A percentile compares a stretch with the other conserved stretches of the same genome.
Evolutionary conservation across 192 early-diverging fungal species (phyloP).

Genomic region (Umbelopsis isabellina): DNA sequence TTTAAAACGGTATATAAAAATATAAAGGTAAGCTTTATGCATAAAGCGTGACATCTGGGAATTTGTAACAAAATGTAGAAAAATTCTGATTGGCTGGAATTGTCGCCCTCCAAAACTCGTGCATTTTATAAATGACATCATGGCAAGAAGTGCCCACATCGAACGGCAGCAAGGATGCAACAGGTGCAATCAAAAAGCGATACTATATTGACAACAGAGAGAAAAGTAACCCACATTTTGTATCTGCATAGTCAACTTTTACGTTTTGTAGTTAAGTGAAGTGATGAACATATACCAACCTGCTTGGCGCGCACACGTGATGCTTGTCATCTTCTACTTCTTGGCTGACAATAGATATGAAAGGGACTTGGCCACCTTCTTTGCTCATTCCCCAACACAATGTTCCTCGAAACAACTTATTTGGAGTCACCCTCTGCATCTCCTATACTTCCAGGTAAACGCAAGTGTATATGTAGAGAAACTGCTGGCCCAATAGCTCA

Average conservation of each 20-base stretch:
- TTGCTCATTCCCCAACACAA: conserved; percentile 13
- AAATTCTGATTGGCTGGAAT: neutral
- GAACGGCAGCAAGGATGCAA: too few species aligned
- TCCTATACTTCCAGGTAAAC: conserved; percentile 4
- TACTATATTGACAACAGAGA: too few species aligned
- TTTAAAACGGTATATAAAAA: conserved; percentile 3
- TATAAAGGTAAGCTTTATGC: neutral
- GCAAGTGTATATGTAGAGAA: neutral
- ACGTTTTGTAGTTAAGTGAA: too few species aligned
- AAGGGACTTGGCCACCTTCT: conserved; percentile 2
- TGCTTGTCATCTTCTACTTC: neutral
- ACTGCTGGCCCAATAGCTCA: neutral
- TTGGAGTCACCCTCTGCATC: conserved; percentile 34
- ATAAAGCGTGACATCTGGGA: too few species aligned
- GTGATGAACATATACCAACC: too few species aligned
- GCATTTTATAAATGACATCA: neutral
- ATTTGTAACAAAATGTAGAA: too few species aligned
- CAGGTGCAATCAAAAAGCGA: too few species aligned
- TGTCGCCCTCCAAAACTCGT: too few species aligned
- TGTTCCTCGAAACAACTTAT: conserved; percentile 41
- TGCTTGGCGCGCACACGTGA: neutral
- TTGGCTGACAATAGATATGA: neutral
- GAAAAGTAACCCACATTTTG: too few species aligned
- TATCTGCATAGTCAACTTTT: too few species aligned
- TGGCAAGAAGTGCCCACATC: neutral